Evolutionary conservation across 345 rosid genomes (phyloP).

Genomic region (Reutealis trisperma): DNA sequence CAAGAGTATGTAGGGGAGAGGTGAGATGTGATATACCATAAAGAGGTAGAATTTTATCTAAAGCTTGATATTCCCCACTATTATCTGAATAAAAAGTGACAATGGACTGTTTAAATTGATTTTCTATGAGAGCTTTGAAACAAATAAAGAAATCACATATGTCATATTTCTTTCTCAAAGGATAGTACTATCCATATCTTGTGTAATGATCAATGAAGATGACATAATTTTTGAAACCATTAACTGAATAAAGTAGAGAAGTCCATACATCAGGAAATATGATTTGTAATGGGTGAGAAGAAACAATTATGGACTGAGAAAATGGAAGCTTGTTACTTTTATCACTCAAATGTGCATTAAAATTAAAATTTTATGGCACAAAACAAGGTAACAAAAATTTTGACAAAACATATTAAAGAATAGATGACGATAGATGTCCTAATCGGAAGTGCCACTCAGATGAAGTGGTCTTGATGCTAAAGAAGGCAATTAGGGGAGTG

Average conservation of each 20-base stretch:
- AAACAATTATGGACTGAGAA: not conserved
- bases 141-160: not conserved
- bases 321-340: not conserved
- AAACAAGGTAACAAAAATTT: not conserved
- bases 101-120: not conserved
- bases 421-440: not conserved
- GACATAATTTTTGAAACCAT: too few species aligned
- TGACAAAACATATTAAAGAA: not conserved
- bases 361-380: not conserved
- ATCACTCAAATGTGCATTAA: not conserved
- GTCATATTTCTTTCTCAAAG: not conserved
- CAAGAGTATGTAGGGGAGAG: not conserved
- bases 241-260: too few species aligned
- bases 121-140: not conserved
- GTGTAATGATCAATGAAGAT: not conserved
- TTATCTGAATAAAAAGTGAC: not conserved
- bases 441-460: not conserved
- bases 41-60: not conserved
- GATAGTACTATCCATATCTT: not conserved
- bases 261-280: too few species aligned
- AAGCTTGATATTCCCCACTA: too few species aligned
- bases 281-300: not conserved
- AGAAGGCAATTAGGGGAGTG: not conserved
- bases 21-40: not conserved
- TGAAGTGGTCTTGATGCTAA: too few species aligned